Evolutionary conservation across 768 basidiomycete species (phyloP), one percentile per base, ranked within the genome.

Genomic region (Leccinum rimulosum): DNA sequence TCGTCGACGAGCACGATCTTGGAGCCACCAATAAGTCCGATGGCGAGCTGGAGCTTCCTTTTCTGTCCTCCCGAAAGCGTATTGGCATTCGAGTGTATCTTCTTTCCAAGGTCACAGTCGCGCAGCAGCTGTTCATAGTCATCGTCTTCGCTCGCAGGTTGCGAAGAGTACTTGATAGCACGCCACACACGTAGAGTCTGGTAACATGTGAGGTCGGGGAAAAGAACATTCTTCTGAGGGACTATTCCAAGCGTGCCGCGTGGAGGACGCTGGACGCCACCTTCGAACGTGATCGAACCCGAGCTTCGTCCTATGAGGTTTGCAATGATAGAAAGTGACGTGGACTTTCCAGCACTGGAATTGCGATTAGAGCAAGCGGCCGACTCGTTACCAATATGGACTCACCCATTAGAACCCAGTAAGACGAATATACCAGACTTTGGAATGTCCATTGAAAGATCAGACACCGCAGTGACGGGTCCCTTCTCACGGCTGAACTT

Each of bases 141-240:
- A 60, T 87, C 85, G 19, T 82, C 75, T 11, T 64, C 71, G 12
- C 71, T 66, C 5, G 36, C 27, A 2, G 80, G 75, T 62, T 73
- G 70, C 5, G 74, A 66, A n/a, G 82, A 83, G 72, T 80, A 79
- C 68, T 93, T 93, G 63, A 92, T 80, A 7, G 86, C 86, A 49
- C 74, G 77, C 89, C 89, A 92, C 31, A 92, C 80, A 1, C 79
- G 76, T 15, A 92, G 74, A 2, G 88, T 90, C 73, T 93, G 87
- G 51, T 84, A 75, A 68, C 89, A 91, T 1, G 85, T 81, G 19
- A 93, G 74, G 55, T 91, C 89, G 0, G 88, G 83, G 68, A 91
- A 89, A 3, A 93, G 77, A 5, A 93, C 89, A 64, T 93, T 91
- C 75, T 89, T 91, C 74, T 92, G 90, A 1, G 89, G 88, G 0